Percentiles rank a stretch among this genome's conserved stretches.
Conservation (phyloP, 257 asterid genomes). For the Petrea volubilis region DNA sequence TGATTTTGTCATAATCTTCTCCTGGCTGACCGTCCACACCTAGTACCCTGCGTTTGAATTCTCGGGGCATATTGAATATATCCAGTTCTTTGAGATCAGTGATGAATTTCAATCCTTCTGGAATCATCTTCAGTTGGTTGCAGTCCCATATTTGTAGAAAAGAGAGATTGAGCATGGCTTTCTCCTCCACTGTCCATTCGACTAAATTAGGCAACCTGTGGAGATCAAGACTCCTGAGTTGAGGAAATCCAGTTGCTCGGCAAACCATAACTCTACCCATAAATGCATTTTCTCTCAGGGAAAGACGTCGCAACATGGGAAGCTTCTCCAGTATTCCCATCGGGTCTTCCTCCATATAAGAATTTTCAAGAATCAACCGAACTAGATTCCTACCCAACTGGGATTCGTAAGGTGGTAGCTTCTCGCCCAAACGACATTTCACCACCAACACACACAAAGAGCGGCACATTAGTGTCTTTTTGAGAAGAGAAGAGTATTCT, state of each 20-base stretch:
- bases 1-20: neutral
- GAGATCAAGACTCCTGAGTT: neutral
- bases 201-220: neutral
- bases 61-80: neutral
- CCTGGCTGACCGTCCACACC: neutral
- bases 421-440: neutral
- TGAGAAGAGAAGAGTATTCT: neutral
- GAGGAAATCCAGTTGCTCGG: conserved; percentile 7
- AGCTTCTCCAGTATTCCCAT: conserved; percentile 2
- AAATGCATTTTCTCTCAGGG: neutral
- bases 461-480: neutral
- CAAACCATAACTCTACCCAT: neutral
- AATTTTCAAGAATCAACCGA: neutral
- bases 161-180: conserved; percentile 11
- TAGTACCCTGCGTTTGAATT: neutral
- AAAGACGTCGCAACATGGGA: neutral
- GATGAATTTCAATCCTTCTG: conserved; percentile 13
- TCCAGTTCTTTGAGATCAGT: neutral
- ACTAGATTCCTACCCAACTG: neutral
- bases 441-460: neutral
- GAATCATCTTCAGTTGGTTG: neutral
- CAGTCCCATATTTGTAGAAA: neutral
- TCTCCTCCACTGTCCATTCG: conserved; percentile 16
- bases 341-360: neutral
- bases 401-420: neutral